Evolutionary conservation across 1,139 yeast genomes (phyloP).

Genomic region (Wickerhamomyces sp.): DNA sequence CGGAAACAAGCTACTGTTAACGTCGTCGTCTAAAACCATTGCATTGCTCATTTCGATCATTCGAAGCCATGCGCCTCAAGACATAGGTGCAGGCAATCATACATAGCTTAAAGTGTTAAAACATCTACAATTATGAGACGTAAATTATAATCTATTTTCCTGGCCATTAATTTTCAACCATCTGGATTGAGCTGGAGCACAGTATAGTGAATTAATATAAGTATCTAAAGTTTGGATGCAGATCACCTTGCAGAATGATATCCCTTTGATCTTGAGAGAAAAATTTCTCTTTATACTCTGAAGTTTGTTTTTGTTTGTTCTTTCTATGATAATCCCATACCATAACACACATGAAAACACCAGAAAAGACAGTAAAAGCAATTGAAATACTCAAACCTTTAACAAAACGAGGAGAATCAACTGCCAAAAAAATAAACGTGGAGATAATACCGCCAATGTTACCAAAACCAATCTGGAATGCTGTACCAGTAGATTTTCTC

Average conservation of each 20-base stretch:
- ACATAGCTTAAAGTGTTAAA: too few species aligned
- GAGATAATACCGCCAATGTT: constrained; percentile 80
- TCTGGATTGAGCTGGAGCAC: too few species aligned
- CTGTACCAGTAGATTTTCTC: constrained; percentile 68
- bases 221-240: constrained; percentile 51
- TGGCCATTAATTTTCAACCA: too few species aligned
- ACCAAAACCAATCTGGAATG: constrained; percentile 77
- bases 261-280: constrained; percentile 40
- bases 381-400: constrained; percentile 44
- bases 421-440: constrained; percentile 40
- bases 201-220: constrained; percentile 26
- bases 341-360: constrained; percentile 42
- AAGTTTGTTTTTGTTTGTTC: constrained; percentile 37
- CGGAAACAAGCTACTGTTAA: too few species aligned
- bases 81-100: too few species aligned
- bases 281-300: constrained; percentile 35
- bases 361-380: constrained; percentile 49
- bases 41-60: too few species aligned
- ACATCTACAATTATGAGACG: too few species aligned
- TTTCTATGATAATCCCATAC: constrained; percentile 35
- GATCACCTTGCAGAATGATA: constrained; percentile 47
- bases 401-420: constrained; percentile 30
- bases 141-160: too few species aligned
- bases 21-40: too few species aligned
- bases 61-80: too few species aligned